Base-by-base conservation (phyloP, 2,329 filamentous ascomycete genomes). In the Sporothrix mexicana region DNA sequence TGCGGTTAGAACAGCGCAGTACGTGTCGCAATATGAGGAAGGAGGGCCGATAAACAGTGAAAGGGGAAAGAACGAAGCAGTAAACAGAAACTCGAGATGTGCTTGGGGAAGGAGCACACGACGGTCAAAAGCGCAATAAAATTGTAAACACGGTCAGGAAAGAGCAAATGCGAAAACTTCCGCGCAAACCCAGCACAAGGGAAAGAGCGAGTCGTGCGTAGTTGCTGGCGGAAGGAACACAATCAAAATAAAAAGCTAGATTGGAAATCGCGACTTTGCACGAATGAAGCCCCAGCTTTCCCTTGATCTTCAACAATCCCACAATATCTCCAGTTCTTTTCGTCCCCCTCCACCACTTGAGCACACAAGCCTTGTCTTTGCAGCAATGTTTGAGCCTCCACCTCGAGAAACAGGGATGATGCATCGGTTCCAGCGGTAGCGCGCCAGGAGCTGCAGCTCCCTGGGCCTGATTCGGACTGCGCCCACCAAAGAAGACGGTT, bases 401-500 rank as follows among this genome's bases (percentile, higher is more conserved):
- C 59, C 62, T 15, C 47, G 12, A 17, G 62, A 49, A 20, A 66
- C 43, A 30, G 43, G 62, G 62, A 17, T 49, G 62, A 66, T 49
- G 43, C 15, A 36, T n/a, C 41, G 62, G 62, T n/a, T 64, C 36
- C 36, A 45, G 36, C n/a, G 59, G 36, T 10, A n/a, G 62, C 43
- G 62, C 62, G 12, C 30, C 45, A 30, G 45, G 43, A 25, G 62
- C 62, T 66, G 62, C 62, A 49, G 20, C 62, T 13, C 43, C 17
- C 3, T 47, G 41, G n/a, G 61, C 41, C 61, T 47, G 61, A 47
- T 62, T 43, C 10, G 30, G 41, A 20, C 61, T 66, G 62, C 62
- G 45, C 20, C 62, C 62, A 66, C 62, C 62, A 66, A 66, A n/a
- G 43, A 66, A 30, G 62, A 12, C 30, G 30, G 43, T n/a, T 43